Evolutionary conservation across 805 yeast genomes (phyloP), one percentile per base, ranked within the genome.

Genomic region (Wickerhamiella sorbophila): DNA sequence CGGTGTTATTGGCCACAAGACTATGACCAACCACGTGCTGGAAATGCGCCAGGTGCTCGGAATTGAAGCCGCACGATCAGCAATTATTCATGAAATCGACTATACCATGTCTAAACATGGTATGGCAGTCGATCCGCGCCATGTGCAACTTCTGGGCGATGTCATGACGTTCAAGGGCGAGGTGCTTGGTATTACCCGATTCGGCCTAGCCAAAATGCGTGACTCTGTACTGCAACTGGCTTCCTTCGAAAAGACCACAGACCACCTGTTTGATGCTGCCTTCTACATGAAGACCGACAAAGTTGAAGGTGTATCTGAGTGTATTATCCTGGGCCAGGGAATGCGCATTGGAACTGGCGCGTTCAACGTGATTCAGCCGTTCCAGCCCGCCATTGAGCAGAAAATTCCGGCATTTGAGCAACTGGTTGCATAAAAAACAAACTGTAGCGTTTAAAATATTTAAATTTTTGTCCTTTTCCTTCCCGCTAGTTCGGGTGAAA

Each of bases 51-150:
- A 75, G 49, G 96, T 88, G 4, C 67, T 91, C 47, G 99, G 99
- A 55, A 93, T 91, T 49, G 99, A 91, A 61, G 99, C 99, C 1
- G 98, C 98, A 1, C 73, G 99, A 60, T 66, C 85, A 0, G 79
- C 94, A 52, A 91, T 91, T 59, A 81, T 91, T 58, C 77, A 77
- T 48, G 99, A 91, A 66, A 91, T 91, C 61, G 94, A 83, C 58
- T 86, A 86, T 58, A 91, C 98, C 42, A 91, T 91, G 99, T 78
- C 94, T 58, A 85, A 86, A 63, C 98, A 91, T 69, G 99, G 99
- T 64, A 91, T 91, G 98, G 84, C 94, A 60, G 96, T 91, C 39
- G 99, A 91, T 70, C 98, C 97, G 47, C 94, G 99, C 70, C 99
- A 91, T 62, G 87, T 93, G 60, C 97, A 91, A 66, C 68, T 91